These are phyloP conservation scores for Backusella parvicylindrica DNA, from an alignment of 192 early-diverging fungal species.

Conservation along the genomic window DNA sequence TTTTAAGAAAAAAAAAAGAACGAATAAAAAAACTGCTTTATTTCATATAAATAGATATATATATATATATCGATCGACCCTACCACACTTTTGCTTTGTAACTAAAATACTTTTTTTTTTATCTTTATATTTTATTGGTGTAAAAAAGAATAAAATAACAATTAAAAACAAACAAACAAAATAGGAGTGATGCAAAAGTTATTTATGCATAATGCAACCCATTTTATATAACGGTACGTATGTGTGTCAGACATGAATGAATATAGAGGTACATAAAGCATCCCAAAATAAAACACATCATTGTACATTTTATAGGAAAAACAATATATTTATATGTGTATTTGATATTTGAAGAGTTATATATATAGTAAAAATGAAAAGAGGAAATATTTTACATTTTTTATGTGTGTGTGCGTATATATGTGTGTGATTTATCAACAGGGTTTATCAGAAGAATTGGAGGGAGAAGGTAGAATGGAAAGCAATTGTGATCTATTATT, in stretches of 20 bases:
- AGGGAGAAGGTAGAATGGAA: slow-evolving; percentile 4
- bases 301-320: slow-evolving; percentile 1
- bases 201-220: background rate
- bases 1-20: background rate
- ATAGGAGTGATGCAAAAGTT: slow-evolving; percentile 4
- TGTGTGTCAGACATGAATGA: background rate
- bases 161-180: background rate
- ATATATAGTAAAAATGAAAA: background rate
- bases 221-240: background rate
- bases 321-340: background rate
- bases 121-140: background rate
- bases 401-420: background rate
- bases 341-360: background rate
- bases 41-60: too few relatives aligned
- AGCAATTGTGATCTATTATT: background rate
- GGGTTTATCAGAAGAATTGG: slow-evolving; percentile 6
- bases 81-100: background rate
- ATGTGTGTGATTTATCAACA: background rate
- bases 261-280: background rate
- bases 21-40: background rate
- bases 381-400: background rate
- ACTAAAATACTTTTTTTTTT: background rate
- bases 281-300: slow-evolving; percentile 1
- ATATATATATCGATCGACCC: background rate
- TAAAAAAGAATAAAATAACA: background rate